Evolutionary conservation across 1,139 yeast genomes (phyloP).

Genomic region (Meyerozyma sp.): DNA sequence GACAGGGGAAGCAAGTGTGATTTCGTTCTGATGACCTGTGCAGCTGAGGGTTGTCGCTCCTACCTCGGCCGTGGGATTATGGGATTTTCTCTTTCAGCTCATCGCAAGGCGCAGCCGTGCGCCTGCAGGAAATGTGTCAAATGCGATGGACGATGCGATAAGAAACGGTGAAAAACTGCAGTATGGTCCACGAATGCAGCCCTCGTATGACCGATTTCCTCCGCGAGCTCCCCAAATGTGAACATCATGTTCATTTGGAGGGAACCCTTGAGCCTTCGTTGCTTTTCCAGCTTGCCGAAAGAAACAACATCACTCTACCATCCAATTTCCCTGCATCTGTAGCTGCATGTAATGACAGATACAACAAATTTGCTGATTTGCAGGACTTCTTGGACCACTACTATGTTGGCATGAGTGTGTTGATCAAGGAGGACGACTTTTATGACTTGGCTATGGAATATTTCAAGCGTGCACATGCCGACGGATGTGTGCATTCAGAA

Average conservation of each 20-base stretch:
- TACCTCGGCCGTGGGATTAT: no score
- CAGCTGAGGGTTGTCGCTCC: no score
- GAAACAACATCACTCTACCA: conserved; percentile 55
- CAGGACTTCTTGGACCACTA: conserved; percentile 76
- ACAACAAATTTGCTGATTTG: conserved; percentile 55
- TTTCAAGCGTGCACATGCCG: conserved; percentile 53
- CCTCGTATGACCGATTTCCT: conserved; percentile 37
- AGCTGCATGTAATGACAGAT: conserved; percentile 52
- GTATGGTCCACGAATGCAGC: background rate
- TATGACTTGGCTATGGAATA: conserved; percentile 73
- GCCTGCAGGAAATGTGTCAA: background rate
- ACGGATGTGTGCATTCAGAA: conserved; percentile 65
- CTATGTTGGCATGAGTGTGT: conserved; percentile 72
- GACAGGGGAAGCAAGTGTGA: no score
- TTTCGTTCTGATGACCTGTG: no score
- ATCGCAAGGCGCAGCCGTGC: background rate
- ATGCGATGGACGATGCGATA: background rate
- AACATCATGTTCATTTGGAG: conserved; percentile 76
- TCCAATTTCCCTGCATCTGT: conserved; percentile 50
- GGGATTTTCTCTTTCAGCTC: no score
- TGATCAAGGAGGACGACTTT: conserved; percentile 60
- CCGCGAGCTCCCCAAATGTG: conserved; percentile 71
- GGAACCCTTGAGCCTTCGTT: conserved; percentile 75
- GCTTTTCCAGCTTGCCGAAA: conserved; percentile 57
- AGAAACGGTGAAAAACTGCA: background rate